A percentile compares a stretch with the other conserved stretches of the same genome.
phyloP scores from a whole-genome alignment of 305 asterid genomes.

The Fraxinus ornus region DNA sequence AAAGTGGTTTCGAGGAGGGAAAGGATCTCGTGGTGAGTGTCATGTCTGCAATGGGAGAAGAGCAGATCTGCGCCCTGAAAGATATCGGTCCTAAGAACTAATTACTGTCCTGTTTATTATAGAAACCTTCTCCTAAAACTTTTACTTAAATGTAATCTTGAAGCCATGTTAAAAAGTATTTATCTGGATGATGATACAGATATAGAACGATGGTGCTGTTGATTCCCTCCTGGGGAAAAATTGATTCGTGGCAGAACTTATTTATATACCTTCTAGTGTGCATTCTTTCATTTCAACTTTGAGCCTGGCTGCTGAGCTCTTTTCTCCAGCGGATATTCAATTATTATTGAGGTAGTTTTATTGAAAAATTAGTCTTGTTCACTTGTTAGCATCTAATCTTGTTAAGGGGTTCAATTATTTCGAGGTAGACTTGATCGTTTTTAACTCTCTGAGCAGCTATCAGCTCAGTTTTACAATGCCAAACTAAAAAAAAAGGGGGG shows the following conservation, averaged over 20 bases:
- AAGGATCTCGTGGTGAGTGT: constrained; percentile 58
- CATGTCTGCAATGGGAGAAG: constrained; percentile 55
- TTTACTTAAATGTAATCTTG: constrained; percentile 6
- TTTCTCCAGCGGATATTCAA: neutral
- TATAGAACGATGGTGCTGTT: neutral
- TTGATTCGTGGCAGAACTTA: neutral
- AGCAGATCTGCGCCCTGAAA: constrained; percentile 51
- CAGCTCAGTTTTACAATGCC: neutral
- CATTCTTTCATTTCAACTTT: neutral
- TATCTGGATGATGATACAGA: constrained; percentile 17
- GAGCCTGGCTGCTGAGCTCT: neutral
- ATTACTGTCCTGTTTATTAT: neutral
- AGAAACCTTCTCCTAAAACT: neutral
- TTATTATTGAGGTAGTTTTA: neutral
- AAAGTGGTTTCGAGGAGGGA: constrained; percentile 52
- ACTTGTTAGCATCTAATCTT: neutral
- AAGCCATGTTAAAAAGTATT: neutral
- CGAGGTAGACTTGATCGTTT: neutral
- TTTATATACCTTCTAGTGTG: neutral
- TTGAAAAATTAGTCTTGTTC: neutral
- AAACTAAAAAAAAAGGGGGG: neutral
- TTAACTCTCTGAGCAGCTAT: neutral
- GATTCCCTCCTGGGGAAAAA: constrained; percentile 8
- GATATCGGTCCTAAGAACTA: constrained; percentile 47
- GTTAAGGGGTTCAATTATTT: too few relatives aligned